Base-by-base conservation (phyloP, 1,139 yeast species). In the Zygosaccharomyces pseudobailii region DNA sequence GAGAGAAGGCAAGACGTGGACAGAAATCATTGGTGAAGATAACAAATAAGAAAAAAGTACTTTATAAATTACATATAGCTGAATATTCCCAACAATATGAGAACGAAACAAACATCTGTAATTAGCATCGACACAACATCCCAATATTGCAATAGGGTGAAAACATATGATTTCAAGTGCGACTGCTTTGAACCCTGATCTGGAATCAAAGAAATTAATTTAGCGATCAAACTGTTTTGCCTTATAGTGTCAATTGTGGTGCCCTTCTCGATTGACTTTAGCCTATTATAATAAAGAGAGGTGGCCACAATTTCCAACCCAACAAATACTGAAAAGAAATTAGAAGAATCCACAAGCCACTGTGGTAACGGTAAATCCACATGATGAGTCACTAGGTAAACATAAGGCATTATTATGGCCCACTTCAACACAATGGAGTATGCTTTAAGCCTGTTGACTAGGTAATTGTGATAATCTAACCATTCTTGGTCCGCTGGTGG, bases 1-100 rank as follows among this genome's bases (percentile, higher is more conserved):
- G 52, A 79, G 75, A 56, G 89, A 84, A 65, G 94, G 89, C 21
- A 83, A 83, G 68, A 84, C 89, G 3, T 90, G 97, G 97, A 72
- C 75, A 63, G 80, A 87, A 63, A 82, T 86, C 48, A 72, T 86
- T 40, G 89, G 88, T 20, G 67, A 70, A 50, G 84, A 80, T 56
- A 74, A 70, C 56, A 59, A 63, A 50, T 70, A 47, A 50, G 34
- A 33, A 22, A 10, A 32, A 33, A 25, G 33, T 30, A 30, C 6
- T 30, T 30, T 30, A 32, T 34, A 40, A 36, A 34, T 42, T 42
- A 49, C 36, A 62, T 45, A 43, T 60, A 62, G 40, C 61, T 55
- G 42, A 68, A 47, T 13, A 68, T 17, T 10, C 75, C 78, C 48
- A 71, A 59, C 17, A 66, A 50, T 2, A 74, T 58, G 34, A 74